Evolutionary conservation across 805 yeast genomes (phyloP).

Genomic region (Geotrichum ghanense): DNA sequence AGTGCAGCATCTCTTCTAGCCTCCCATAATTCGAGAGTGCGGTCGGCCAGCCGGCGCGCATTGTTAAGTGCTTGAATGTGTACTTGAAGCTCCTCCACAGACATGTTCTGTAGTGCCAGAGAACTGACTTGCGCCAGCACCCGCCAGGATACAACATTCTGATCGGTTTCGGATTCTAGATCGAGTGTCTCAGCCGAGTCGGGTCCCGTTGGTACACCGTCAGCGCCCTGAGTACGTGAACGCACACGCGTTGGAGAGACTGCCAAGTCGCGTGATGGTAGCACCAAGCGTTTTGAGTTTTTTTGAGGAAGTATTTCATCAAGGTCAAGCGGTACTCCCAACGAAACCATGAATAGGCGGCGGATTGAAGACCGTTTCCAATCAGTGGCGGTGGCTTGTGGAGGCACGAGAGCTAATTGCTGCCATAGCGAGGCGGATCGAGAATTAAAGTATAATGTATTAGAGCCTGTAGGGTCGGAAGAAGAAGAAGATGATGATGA

Average conservation of each 20-base stretch:
- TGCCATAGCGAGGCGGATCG: conserved; percentile 28
- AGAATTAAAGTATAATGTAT: conserved; percentile 14
- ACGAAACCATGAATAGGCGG: conserved; percentile 46
- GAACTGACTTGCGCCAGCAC: conserved; percentile 25
- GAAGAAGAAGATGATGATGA: conserved; percentile 13
- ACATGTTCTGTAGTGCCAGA: conserved; percentile 28
- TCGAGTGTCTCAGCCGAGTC: neutral
- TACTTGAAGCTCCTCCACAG: conserved; percentile 26
- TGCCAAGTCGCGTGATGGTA: conserved; percentile 5
- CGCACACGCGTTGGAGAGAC: neutral
- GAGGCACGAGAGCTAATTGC: conserved; percentile 34
- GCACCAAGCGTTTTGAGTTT: conserved; percentile 17
- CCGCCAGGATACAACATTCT: conserved; percentile 20
- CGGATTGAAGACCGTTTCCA: conserved; percentile 63
- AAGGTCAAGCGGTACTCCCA: conserved; percentile 65
- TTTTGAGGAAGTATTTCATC: conserved; percentile 38
- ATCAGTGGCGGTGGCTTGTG: conserved; percentile 39
- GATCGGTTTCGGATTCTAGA: conserved; percentile 16
- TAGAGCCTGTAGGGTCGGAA: conserved; percentile 2
- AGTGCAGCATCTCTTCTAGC: conserved; percentile 36
- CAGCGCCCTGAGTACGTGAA: neutral
- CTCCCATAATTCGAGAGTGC: conserved; percentile 39
- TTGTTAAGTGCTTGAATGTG: conserved; percentile 27
- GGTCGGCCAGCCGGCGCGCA: conserved; percentile 30
- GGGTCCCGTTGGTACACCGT: neutral